Evolutionary conservation across 2,329 filamentous ascomycete species (phyloP).

Genomic region (Xylariaceae sp.): DNA sequence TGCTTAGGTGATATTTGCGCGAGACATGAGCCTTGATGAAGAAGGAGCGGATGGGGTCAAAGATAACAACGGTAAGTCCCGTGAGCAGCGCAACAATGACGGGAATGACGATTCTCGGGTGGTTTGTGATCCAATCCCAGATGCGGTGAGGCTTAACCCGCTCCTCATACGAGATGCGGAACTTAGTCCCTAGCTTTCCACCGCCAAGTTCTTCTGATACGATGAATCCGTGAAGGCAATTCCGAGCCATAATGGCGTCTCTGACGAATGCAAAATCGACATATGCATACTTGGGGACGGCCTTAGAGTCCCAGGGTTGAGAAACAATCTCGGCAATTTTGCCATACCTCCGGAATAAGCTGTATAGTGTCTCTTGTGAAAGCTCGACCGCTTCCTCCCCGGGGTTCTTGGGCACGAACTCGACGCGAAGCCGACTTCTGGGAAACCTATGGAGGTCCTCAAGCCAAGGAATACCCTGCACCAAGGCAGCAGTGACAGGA

Average conservation of each 20-base stretch:
- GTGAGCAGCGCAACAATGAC: slow-evolving; percentile 76
- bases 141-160: slow-evolving; percentile 74
- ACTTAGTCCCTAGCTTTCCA: slow-evolving; percentile 68
- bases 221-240: slow-evolving; percentile 83
- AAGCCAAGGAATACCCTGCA: slow-evolving; percentile 85
- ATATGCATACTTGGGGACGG: slow-evolving; percentile 73
- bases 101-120: slow-evolving; percentile 86
- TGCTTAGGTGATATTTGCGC: slow-evolving; percentile 66
- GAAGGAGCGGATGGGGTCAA: slow-evolving; percentile 91
- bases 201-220: slow-evolving; percentile 67
- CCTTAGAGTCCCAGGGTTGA: slow-evolving; percentile 82
- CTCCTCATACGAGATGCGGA: slow-evolving; percentile 81
- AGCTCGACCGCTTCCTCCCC: slow-evolving; percentile 73
- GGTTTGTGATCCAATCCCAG: slow-evolving; percentile 80
- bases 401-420: slow-evolving; percentile 72
- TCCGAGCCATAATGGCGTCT: slow-evolving; percentile 82
- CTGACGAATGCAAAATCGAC: slow-evolving; percentile 71
- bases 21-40: slow-evolving; percentile 89
- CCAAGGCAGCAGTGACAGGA: slow-evolving; percentile 65
- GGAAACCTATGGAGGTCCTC: slow-evolving; percentile 87
- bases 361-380: slow-evolving; percentile 82
- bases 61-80: slow-evolving; percentile 78
- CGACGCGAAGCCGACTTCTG: slow-evolving; percentile 69
- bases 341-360: slow-evolving; percentile 82
- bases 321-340: slow-evolving; percentile 82